Evolutionary conservation across 768 basidiomycete genomes (phyloP).

Genomic region (Lactarius akahatsu): DNA sequence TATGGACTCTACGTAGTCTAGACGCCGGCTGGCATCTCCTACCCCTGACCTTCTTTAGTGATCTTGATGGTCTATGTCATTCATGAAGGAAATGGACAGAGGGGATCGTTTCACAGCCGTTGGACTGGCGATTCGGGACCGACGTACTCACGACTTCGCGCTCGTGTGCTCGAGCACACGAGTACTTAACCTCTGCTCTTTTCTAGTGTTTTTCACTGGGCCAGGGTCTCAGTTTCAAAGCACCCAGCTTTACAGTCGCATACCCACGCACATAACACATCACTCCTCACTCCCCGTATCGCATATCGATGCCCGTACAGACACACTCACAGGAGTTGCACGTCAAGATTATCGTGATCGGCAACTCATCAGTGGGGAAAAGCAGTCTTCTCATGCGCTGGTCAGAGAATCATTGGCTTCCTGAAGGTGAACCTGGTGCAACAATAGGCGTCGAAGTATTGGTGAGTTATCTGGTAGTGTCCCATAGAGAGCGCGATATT

Average conservation of each 20-base stretch:
- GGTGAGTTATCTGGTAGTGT: constrained; percentile 44
- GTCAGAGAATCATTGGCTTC: constrained; percentile 93
- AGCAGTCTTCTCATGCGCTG: constrained; percentile 90
- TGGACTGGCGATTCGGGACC: constrained; percentile 6
- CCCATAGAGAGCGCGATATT: not conserved
- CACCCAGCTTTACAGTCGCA: not conserved
- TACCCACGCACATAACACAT: not conserved
- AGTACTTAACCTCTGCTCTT: constrained; percentile 3
- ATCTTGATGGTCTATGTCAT: constrained; percentile 4
- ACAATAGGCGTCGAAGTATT: constrained; percentile 87
- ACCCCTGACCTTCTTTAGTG: not conserved
- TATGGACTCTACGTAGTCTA: not conserved
- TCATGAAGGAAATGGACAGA: constrained; percentile 2
- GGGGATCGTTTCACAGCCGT: constrained; percentile 7
- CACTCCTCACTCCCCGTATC: not conserved
- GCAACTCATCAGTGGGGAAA: constrained; percentile 89
- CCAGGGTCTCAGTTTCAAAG: not conserved
- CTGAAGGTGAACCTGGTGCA: constrained; percentile 82
- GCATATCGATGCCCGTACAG: not conserved
- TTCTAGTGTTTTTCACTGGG: constrained; percentile 2
- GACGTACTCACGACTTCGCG: not conserved
- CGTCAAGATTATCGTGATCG: constrained; percentile 79
- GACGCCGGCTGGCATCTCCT: not conserved
- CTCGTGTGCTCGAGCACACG: not conserved
- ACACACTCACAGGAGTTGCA: constrained; percentile 42